These are phyloP conservation scores for Botrytis deweyae DNA, from an alignment of 2,329 filamentous ascomycete genomes.

Conservation along the genomic window DNA sequence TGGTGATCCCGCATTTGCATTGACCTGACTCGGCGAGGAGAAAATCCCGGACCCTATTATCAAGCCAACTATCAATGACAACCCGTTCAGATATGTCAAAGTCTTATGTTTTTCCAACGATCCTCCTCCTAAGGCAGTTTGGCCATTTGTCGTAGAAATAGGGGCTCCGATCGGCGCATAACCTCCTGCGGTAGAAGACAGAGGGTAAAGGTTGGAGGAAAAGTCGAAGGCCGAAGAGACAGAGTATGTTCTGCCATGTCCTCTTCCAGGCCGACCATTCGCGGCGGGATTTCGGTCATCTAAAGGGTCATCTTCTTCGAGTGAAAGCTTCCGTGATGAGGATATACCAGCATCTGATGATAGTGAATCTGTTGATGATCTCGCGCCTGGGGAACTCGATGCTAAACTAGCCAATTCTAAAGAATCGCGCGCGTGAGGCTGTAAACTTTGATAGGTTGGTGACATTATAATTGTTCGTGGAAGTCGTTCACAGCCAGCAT, in stretches of 20 bases:
- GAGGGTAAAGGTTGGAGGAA: constrained; percentile 84
- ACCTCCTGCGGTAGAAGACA: constrained; percentile 76
- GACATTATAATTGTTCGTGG: constrained; percentile 33
- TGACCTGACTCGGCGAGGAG: constrained; percentile 90
- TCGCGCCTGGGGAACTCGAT: constrained; percentile 69
- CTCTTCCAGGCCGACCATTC: constrained; percentile 38
- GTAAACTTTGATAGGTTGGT: constrained; percentile 35
- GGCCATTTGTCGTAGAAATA: constrained; percentile 56
- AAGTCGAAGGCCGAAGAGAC: constrained; percentile 95
- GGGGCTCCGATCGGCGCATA: constrained; percentile 87
- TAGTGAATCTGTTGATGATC: constrained; percentile 63
- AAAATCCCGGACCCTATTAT: constrained; percentile 98
- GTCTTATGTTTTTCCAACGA: constrained; percentile 94
- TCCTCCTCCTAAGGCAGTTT: constrained; percentile 63
- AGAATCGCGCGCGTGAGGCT: constrained; percentile 67
- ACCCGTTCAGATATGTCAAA: constrained; percentile 87
- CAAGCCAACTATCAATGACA: constrained; percentile 86
- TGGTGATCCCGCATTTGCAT: constrained; percentile 84
- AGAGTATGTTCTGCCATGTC: constrained; percentile 72
- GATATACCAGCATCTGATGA: constrained; percentile 82
- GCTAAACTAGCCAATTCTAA: constrained; percentile 94
- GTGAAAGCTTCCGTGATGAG: constrained; percentile 87
- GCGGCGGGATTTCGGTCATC: constrained; percentile 57
- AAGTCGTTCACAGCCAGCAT: constrained; percentile 16
- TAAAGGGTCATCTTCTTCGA: constrained; percentile 82